Base-by-base conservation (phyloP, 306 rosid species). In the Hippophae tibetana region DNA sequence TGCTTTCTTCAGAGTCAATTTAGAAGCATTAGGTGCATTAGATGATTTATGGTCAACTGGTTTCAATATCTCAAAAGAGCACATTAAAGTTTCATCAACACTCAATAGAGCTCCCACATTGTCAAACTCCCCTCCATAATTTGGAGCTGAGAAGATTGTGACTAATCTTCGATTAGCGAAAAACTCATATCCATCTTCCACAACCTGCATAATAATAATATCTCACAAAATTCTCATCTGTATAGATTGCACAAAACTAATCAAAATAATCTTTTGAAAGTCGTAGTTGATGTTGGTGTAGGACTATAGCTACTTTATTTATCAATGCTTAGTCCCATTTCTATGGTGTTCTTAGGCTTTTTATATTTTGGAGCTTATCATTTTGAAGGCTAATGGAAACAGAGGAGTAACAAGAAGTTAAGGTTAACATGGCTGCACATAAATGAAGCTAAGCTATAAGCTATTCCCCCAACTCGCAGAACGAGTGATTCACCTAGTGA, bases 111-210 rank as follows among this genome's bases (percentile, higher is more conserved):
- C 94, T 53, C 94, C 96, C 0, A 78, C 96, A 13, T 88, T 85
- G 69, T 88, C 94, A 42, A 88, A 88, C 76, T 88, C 96, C 41
- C 94, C 94, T 2, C 94, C 94, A 42, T 88, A 88, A 72, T 88
- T 85, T 46, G 96, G 96, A 57, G 96, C 96, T 56, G 96, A 88
- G 74, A 85, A 88, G 72, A 88, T 88, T 1, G 96, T 85, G 60
- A 88, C 96, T 73, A 88, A 67, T 58, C 81, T 82, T 60, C 94
- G 53, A 45, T 75, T 77, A 6, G 96, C 94, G 0, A 88, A 85
- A 75, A 88, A 88, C 69, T 85, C 94, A 18, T 89, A 89, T 54
- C 94, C 96, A 53, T 89, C 96, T 70, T 89, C 96, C 70, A 89
- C 96, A 67, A 89, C 96, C 94, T 89, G 77, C 60, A 56, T 27